phyloP scores from a whole-genome alignment of 2,329 filamentous ascomycete species.

The Trichoderma guizhouense region DNA sequence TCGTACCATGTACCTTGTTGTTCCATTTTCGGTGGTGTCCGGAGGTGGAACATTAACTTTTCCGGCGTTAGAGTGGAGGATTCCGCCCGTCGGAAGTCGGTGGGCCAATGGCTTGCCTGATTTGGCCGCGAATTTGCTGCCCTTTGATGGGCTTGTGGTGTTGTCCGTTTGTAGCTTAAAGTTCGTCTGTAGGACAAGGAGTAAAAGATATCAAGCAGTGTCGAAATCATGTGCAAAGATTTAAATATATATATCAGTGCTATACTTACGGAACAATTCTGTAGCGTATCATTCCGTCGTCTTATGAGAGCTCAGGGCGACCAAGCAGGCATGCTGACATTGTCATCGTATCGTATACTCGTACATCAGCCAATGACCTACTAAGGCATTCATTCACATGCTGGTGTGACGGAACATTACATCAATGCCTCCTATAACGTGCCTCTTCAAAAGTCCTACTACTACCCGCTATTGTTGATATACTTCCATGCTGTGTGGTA shows the following conservation, averaged over 20 bases:
- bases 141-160: background rate
- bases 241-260: background rate
- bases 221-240: background rate
- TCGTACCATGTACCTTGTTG: background rate
- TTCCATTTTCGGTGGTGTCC: background rate
- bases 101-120: background rate
- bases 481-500: background rate
- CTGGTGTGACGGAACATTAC: background rate
- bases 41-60: background rate
- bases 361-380: background rate
- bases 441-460: background rate
- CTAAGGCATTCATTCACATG: background rate
- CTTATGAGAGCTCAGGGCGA: background rate
- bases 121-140: background rate
- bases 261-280: background rate
- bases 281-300: background rate
- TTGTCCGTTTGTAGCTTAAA: background rate
- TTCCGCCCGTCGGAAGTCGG: background rate
- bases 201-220: background rate
- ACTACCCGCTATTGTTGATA: background rate
- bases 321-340: background rate
- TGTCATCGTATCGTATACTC: no score
- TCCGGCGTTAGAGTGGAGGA: background rate
- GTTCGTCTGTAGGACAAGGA: background rate
- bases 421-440: background rate